Evolutionary conservation across 2,329 filamentous ascomycete species (phyloP).

Genomic region (Eurotiales sp.): DNA sequence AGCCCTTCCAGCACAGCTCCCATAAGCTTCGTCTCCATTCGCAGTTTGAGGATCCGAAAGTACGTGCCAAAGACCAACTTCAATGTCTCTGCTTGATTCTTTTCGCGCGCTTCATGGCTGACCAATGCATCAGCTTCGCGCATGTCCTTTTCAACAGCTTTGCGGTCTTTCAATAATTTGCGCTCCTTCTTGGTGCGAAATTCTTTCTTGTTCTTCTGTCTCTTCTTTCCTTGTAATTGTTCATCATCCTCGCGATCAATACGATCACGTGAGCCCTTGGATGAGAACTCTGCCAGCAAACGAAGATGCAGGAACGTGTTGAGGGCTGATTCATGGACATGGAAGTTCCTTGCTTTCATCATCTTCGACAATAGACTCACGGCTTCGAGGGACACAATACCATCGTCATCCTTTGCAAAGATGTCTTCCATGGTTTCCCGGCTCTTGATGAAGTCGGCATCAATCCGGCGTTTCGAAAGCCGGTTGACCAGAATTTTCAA

Average conservation of each 20-base stretch:
- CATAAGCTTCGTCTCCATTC: slow-evolving; percentile 73
- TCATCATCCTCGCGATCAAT: slow-evolving; percentile 61
- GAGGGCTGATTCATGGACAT: slow-evolving; percentile 77
- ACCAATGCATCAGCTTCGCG: slow-evolving; percentile 85
- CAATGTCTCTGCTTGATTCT: slow-evolving; percentile 90
- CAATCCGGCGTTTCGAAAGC: slow-evolving; percentile 67
- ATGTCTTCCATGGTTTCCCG: slow-evolving; percentile 73
- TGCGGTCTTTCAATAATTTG: slow-evolving; percentile 81
- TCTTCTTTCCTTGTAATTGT: slow-evolving; percentile 26
- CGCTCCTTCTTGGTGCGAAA: slow-evolving; percentile 86
- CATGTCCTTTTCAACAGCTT: slow-evolving; percentile 88
- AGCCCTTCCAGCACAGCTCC: slow-evolving; percentile 94
- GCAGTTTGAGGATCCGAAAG: slow-evolving; percentile 86
- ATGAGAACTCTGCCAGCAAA: slow-evolving; percentile 79
- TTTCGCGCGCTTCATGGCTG: slow-evolving; percentile 85
- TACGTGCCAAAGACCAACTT: slow-evolving; percentile 95
- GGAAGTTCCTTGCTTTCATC: slow-evolving; percentile 85
- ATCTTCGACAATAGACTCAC: slow-evolving; percentile 84
- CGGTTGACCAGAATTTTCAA: slow-evolving; percentile 83
- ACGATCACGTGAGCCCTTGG: slow-evolving; percentile 74
- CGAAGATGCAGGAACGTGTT: slow-evolving; percentile 90
- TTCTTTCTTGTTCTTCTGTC: slow-evolving; percentile 69
- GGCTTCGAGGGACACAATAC: slow-evolving; percentile 79
- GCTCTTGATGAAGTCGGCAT: slow-evolving; percentile 74
- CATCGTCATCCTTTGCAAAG: slow-evolving; percentile 85